Evolutionary conservation across 257 asterid species (phyloP).

Genomic region (Solanum etuberosum): DNA sequence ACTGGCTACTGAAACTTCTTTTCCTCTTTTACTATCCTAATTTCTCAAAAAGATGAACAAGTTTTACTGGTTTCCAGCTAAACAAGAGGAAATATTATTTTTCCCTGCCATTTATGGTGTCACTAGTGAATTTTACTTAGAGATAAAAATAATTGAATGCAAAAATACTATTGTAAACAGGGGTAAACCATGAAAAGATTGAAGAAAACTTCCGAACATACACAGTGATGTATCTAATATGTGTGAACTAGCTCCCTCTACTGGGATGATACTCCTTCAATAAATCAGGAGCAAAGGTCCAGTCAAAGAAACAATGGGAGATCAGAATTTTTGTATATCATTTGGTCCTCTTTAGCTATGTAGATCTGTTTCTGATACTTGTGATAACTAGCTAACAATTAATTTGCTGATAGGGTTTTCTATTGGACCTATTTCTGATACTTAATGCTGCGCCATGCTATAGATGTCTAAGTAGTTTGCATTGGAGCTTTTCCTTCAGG

Average conservation of each 20-base stretch:
- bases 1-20: background rate
- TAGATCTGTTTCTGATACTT: background rate
- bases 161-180: background rate
- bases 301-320: background rate
- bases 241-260: background rate
- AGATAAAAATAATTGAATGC: background rate
- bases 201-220: background rate
- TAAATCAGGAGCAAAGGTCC: background rate
- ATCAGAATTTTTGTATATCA: background rate
- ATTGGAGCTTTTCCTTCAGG: background rate
- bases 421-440: background rate
- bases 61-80: background rate
- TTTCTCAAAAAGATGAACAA: background rate
- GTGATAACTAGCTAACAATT: background rate
- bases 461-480: background rate
- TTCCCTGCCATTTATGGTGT: background rate
- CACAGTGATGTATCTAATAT: background rate
- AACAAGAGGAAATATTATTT: background rate
- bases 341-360: background rate
- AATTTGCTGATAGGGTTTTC: background rate
- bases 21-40: background rate
- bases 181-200: background rate
- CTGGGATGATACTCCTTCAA: background rate
- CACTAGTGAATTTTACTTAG: background rate
- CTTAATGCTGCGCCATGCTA: background rate